Percentiles rank a stretch among this genome's conserved stretches.
Evolutionary conservation across 768 basidiomycete species (phyloP).

Genomic region (Suillus sp.): DNA sequence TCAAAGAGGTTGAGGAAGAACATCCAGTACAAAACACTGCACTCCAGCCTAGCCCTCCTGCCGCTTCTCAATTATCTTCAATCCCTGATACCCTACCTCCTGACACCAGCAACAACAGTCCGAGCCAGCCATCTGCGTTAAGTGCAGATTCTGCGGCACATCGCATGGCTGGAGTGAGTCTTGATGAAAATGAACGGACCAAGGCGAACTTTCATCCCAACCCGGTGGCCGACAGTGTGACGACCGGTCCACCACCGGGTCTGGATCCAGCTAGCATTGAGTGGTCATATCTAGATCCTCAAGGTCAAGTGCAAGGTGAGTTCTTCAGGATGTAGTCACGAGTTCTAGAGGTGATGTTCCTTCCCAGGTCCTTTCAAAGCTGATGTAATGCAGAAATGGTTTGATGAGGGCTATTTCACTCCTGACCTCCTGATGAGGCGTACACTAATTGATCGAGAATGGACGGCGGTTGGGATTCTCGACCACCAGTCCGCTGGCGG

Average conservation of each 20-base stretch:
- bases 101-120: conserved; percentile 6
- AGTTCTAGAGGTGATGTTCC: neutral
- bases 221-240: conserved; percentile 19
- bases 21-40: conserved; percentile 9
- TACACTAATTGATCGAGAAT: conserved; percentile 65
- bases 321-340: neutral
- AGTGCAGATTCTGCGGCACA: conserved; percentile 16
- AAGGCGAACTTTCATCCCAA: conserved; percentile 12
- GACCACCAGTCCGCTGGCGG: conserved; percentile 51
- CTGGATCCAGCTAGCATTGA: conserved; percentile 64
- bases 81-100: conserved; percentile 15
- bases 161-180: conserved; percentile 20
- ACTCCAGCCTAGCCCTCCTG: conserved; percentile 15
- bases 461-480: conserved; percentile 66
- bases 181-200: conserved; percentile 17
- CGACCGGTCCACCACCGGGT: conserved; percentile 45
- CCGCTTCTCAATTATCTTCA: conserved; percentile 17
- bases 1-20: conserved; percentile 62
- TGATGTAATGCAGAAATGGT: conserved; percentile 93
- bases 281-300: conserved; percentile 93
- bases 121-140: conserved; percentile 1
- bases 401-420: conserved; percentile 85
- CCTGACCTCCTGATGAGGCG: conserved; percentile 84
- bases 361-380: conserved; percentile 83
- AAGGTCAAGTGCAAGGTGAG: conserved; percentile 89